These are phyloP conservation scores for Grammothele lineata DNA, from an alignment of 768 basidiomycete genomes.

Conservation along the genomic window DNA sequence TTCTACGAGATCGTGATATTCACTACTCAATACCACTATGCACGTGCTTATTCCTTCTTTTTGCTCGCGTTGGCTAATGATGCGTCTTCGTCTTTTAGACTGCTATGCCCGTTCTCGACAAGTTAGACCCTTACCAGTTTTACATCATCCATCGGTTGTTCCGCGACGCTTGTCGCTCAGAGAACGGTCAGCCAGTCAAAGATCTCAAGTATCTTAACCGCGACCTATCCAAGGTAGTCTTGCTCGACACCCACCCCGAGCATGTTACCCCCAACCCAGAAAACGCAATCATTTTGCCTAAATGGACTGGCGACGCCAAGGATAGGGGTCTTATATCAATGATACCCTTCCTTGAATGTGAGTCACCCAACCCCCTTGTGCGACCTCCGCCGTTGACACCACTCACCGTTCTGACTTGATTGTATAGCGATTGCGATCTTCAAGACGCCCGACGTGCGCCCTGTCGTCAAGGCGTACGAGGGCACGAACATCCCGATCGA, in stretches of 20 bases:
- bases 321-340: constrained; percentile 81
- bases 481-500: constrained; percentile 88
- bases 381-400: neutral
- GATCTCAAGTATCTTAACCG: constrained; percentile 95
- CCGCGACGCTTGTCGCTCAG: constrained; percentile 84
- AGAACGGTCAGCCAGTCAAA: constrained; percentile 86
- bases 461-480: constrained; percentile 76
- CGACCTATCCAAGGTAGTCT: constrained; percentile 83
- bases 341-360: constrained; percentile 96
- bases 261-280: constrained; percentile 80
- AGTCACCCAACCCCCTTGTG: constrained; percentile 17
- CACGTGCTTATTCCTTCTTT: constrained; percentile 37
- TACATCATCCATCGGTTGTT: constrained; percentile 88
- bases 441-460: constrained; percentile 81
- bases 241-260: constrained; percentile 81
- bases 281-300: constrained; percentile 78
- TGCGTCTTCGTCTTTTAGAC: constrained; percentile 47
- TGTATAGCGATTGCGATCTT: constrained; percentile 97
- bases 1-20: constrained; percentile 98
- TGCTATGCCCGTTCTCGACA: constrained; percentile 82
- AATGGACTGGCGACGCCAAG: constrained; percentile 80
- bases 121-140: constrained; percentile 91
- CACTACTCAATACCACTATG: constrained; percentile 86
- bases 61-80: neutral
- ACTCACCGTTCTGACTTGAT: no score